Percentiles rank a stretch among this genome's conserved stretches.
Evolutionary conservation across 2,329 filamentous ascomycete genomes (phyloP).

Genomic region (Trichoderma cornu-damae): DNA sequence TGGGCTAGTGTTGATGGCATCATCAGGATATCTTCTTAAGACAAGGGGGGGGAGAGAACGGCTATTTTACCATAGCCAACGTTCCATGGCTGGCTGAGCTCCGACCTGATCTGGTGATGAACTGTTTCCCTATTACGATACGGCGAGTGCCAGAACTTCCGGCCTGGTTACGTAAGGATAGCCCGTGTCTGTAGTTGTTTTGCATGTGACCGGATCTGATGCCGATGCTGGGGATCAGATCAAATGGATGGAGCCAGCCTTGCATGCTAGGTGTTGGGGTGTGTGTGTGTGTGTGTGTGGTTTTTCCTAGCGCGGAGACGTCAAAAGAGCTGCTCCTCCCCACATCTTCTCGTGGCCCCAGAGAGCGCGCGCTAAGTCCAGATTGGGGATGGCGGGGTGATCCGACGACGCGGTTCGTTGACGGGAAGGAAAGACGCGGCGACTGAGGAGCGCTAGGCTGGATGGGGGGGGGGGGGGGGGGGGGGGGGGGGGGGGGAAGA

Average conservation of each 20-base stretch:
- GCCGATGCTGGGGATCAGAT: constrained; percentile 8
- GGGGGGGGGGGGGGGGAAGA: too few species aligned
- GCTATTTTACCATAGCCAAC: neutral
- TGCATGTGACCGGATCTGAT: constrained; percentile 11
- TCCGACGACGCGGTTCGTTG: constrained; percentile 16
- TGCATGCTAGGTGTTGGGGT: neutral
- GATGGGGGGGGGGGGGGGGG: too few species aligned
- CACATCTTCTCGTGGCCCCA: neutral
- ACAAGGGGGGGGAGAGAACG: neutral
- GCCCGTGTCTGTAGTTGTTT: neutral
- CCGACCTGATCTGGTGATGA: neutral
- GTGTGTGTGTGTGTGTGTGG: neutral
- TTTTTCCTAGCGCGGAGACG: neutral
- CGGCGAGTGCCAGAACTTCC: neutral
- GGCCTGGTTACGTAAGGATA: constrained; percentile 3
- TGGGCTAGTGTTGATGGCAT: neutral
- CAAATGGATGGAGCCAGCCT: constrained; percentile 7
- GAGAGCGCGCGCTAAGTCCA: neutral
- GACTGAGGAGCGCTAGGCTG: neutral
- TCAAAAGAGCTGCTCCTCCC: neutral
- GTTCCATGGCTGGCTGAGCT: neutral
- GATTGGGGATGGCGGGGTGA: neutral
- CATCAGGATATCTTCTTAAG: neutral
- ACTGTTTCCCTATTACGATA: neutral
- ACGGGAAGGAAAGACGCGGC: constrained; percentile 21